Evolutionary conservation across 805 yeast species (phyloP).

Genomic region (Saturnispora hagleri): DNA sequence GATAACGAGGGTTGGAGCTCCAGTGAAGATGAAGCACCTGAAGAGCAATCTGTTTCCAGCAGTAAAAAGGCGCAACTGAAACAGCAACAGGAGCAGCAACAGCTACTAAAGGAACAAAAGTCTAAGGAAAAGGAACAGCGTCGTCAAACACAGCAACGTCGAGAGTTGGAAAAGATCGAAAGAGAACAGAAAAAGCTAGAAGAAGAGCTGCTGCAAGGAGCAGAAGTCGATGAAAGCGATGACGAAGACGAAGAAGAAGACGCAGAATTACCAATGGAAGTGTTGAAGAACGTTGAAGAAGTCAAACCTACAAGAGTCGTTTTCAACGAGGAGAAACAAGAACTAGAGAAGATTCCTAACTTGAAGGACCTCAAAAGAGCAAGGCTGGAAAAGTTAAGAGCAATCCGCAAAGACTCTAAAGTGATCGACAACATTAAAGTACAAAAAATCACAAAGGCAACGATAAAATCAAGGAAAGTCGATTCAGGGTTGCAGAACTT

Average conservation of each 20-base stretch:
- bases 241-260: slow-evolving; percentile 23
- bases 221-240: slow-evolving; percentile 1
- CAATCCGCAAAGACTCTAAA: slow-evolving; percentile 24
- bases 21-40: slow-evolving; percentile 40
- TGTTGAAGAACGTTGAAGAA: slow-evolving; percentile 26
- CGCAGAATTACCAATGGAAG: slow-evolving; percentile 30
- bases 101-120: slow-evolving; percentile 9
- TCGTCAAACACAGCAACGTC: slow-evolving; percentile 28
- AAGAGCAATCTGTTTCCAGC: slow-evolving; percentile 30
- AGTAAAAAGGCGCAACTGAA: slow-evolving; percentile 13
- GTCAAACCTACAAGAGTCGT: slow-evolving; percentile 8
- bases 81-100: slow-evolving; percentile 20
- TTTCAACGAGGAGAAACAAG: slow-evolving; percentile 19
- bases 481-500: slow-evolving; percentile 5
- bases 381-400: slow-evolving; percentile 21
- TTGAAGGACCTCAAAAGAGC: slow-evolving; percentile 12
- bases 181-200: slow-evolving; percentile 16
- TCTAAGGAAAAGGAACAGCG: slow-evolving; percentile 13
- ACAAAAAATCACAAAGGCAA: slow-evolving; percentile 22
- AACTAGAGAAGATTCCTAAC: slow-evolving; percentile 15
- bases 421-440: slow-evolving; percentile 34
- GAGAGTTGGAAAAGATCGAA: slow-evolving; percentile 26
- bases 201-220: slow-evolving; percentile 4
- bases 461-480: slow-evolving; percentile 3
- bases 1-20: slow-evolving; percentile 1